Percentiles rank a stretch among this genome's conserved stretches.
Evolutionary conservation across 2,329 filamentous ascomycete genomes (phyloP).

Genomic region (Emmonsiellopsis sp.): DNA sequence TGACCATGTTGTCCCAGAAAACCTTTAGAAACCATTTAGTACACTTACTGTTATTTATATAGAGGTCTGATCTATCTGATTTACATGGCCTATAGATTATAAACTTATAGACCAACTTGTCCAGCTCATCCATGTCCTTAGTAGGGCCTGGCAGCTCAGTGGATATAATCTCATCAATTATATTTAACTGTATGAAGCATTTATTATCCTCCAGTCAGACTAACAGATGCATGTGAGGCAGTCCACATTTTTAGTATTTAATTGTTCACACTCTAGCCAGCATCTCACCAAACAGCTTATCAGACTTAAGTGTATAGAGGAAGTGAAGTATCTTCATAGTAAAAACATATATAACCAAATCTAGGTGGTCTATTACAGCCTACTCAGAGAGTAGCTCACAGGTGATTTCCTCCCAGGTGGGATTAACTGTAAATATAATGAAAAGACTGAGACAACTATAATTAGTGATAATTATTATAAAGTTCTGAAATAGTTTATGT

Average conservation of each 20-base stretch:
- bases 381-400: not conserved
- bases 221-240: not conserved
- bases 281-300: accelerated
- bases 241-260: not conserved
- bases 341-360: not conserved
- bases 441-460: not conserved
- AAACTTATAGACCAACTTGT: not conserved
- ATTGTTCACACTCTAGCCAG: not conserved
- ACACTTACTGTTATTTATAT: not conserved
- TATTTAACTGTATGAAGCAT: not conserved
- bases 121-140: not conserved
- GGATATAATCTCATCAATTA: not conserved
- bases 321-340: not conserved
- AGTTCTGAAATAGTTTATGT: not conserved
- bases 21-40: not conserved
- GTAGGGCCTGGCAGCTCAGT: not conserved
- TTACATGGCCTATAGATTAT: not conserved
- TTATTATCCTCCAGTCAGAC: not conserved
- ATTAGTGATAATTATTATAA: not conserved
- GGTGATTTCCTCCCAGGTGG: not conserved
- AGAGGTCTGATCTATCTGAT: not conserved
- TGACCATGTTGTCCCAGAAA: not conserved
- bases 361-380: not conserved
- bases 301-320: not conserved
- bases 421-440: not conserved